Evolutionary conservation across 2,329 filamentous ascomycete species (phyloP).

Genomic region (Botrytis elliptica): DNA sequence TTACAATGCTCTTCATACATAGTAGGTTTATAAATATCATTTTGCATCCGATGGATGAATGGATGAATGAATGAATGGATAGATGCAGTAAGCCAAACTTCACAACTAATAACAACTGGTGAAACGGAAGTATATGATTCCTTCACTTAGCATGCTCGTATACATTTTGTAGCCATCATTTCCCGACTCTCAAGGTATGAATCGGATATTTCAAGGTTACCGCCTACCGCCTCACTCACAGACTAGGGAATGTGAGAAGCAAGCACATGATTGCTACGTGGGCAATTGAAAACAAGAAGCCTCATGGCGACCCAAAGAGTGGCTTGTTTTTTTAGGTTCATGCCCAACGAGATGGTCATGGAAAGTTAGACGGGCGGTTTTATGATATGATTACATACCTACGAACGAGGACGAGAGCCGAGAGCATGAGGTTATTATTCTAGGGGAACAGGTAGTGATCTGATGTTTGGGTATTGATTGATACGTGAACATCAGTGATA

Average conservation of each 20-base stretch:
- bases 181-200: not conserved
- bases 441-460: not conserved
- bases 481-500: no score
- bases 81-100: not conserved
- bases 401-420: not conserved
- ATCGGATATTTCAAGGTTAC: not conserved
- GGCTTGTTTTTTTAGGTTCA: conserved; percentile 2
- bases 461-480: not conserved
- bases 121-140: not conserved
- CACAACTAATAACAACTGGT: not conserved
- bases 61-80: not conserved
- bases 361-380: not conserved
- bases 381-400: not conserved
- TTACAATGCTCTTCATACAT: not conserved
- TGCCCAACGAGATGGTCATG: conserved; percentile 13
- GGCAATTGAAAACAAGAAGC: conserved; percentile 13
- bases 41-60: not conserved
- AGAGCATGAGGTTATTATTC: no score
- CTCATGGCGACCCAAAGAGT: conserved; percentile 10
- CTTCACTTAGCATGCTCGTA: not conserved
- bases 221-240: not conserved
- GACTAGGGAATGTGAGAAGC: not conserved
- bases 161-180: not conserved
- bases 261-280: conserved; percentile 17
- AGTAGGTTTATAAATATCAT: not conserved